Base-by-base conservation (phyloP, 305 asterid species). In the Caryopteris hybrid region DNA sequence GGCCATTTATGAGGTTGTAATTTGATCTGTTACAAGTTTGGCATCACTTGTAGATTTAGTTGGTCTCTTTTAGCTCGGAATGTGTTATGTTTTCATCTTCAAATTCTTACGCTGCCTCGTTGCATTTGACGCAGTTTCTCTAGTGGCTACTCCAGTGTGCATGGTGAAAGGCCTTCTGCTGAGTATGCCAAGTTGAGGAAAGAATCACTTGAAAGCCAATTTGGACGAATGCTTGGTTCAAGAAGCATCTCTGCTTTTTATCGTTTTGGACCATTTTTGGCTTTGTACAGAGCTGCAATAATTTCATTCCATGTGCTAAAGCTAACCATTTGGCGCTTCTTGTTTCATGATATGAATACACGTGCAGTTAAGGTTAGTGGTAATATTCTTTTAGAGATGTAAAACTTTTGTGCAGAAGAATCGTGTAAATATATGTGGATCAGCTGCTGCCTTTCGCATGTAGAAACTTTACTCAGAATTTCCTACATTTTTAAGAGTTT, bases 161-260 rank as follows among this genome's bases (percentile, higher is more conserved):
- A 94, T 71, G 97, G 95, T 29, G 99, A 88, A 74, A 81, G 80
- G 72, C 97, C 96, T 61, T 84, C 99, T 47, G 96, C 97, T 27
- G 97, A 88, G 87, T 94, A 94, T 81, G 99, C 99, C 3, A 88
- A 80, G 79, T 68, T 81, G 85, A 86, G 97, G 88, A 91, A 94
- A 81, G 96, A 88, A 76, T 80, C 88, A 2, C 85, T 94, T 14
- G 97, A 91, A 78, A 85, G 72, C 63, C 80, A 88, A 80, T 94
- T 94, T 66, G 99, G 97, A 25, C 85, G 74, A 48, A 74, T 80
- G 3, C 88, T 94, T 64, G 92, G 89, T 61, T 80, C 96, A n/a
- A 86, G 64, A 79, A 87, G 87, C 55, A 83, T 83, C 70, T 81
- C 92, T 5, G 43, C 57, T 46, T 67, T 84, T 6, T 88, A 89